Conservation (phyloP, 2,329 filamentous ascomycete genomes). For the Coniochaeta sp. region DNA sequence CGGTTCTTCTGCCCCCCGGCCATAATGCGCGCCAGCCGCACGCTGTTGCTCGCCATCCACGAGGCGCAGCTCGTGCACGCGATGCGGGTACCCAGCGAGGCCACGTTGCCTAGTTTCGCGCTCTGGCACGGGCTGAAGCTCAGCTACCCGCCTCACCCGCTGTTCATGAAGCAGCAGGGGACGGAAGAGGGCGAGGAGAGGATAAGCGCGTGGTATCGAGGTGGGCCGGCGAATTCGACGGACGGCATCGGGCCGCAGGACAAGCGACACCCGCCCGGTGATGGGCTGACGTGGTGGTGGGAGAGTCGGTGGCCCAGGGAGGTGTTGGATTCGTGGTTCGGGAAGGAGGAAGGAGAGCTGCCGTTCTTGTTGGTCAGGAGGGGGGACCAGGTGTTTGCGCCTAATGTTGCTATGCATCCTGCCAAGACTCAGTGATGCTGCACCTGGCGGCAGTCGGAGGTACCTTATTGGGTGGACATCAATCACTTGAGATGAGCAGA, state of each 20-base stretch:
- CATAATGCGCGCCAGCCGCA: slow-evolving; percentile 23
- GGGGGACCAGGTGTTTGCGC: slow-evolving; percentile 23
- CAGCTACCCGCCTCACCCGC: slow-evolving; percentile 26
- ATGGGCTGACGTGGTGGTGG: slow-evolving; percentile 25
- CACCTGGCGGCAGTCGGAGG: too few species aligned
- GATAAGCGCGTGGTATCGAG: slow-evolving; percentile 20
- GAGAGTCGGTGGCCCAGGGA: slow-evolving; percentile 22
- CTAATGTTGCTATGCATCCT: slow-evolving; percentile 29
- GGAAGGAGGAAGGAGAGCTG: slow-evolving; percentile 12
- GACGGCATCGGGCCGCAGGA: slow-evolving; percentile 18
- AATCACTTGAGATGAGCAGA: too few species aligned
- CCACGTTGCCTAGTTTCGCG: slow-evolving; percentile 26
- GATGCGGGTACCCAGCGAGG: slow-evolving; percentile 24
- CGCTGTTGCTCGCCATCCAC: slow-evolving; percentile 24
- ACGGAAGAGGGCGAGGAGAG: slow-evolving; percentile 14
- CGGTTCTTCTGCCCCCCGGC: slow-evolving; percentile 29
- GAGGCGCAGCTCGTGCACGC: slow-evolving; percentile 22
- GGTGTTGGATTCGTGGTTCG: slow-evolving; percentile 26
- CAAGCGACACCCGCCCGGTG: slow-evolving; percentile 16
- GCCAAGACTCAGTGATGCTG: slow-evolving; percentile 18
- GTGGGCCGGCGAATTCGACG: slow-evolving; percentile 16
- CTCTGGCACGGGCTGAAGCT: slow-evolving; percentile 31
- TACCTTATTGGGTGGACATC: too few species aligned
- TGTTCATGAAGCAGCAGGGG: slow-evolving; percentile 20
- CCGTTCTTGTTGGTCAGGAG: slow-evolving; percentile 20